phyloP scores from a whole-genome alignment of 2,329 filamentous ascomycete genomes.

The Tolypocladium endophyticum region DNA sequence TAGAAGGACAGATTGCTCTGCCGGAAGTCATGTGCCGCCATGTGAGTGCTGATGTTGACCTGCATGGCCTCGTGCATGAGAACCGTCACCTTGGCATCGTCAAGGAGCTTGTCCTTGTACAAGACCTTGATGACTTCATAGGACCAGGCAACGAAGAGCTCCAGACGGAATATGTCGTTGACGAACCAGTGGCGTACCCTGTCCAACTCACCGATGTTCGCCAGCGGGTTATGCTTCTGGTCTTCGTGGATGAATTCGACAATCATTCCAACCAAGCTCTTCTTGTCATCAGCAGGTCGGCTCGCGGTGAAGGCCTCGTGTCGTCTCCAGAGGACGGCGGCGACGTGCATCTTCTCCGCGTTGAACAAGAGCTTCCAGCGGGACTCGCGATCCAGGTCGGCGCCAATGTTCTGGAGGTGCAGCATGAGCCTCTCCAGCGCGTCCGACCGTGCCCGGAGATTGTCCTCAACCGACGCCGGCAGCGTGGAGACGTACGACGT shows the following conservation, averaged over 20 bases:
- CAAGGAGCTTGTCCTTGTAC: slow-evolving; percentile 49
- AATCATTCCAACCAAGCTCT: slow-evolving; percentile 63
- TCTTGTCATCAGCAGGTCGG: slow-evolving; percentile 49
- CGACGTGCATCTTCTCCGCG: slow-evolving; percentile 81
- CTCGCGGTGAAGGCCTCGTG: slow-evolving; percentile 60
- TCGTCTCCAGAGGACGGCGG: slow-evolving; percentile 66
- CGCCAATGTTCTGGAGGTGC: slow-evolving; percentile 57
- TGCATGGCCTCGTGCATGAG: slow-evolving; percentile 58
- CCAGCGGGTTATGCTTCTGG: slow-evolving; percentile 58
- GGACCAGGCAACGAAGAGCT: slow-evolving; percentile 69
- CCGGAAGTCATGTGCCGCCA: slow-evolving; percentile 60
- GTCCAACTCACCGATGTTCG: slow-evolving; percentile 62
- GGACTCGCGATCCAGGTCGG: slow-evolving; percentile 53
- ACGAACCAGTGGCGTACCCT: slow-evolving; percentile 80
- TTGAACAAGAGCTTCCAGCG: slow-evolving; percentile 79
- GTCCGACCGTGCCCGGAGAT: slow-evolving; percentile 61
- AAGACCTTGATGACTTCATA: slow-evolving; percentile 66
- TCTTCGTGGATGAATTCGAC: slow-evolving; percentile 67
- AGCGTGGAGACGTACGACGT: slow-evolving; percentile 64
- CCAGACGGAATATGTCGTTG: slow-evolving; percentile 60
- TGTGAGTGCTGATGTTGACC: slow-evolving; percentile 47
- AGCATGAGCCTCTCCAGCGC: slow-evolving; percentile 67
- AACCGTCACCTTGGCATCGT: slow-evolving; percentile 42
- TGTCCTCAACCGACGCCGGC: slow-evolving; percentile 69
- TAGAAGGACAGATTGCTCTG: slow-evolving; percentile 59